phyloP scores from a whole-genome alignment of 2,329 filamentous ascomycete genomes.

The Aspergillus arachidicola region DNA sequence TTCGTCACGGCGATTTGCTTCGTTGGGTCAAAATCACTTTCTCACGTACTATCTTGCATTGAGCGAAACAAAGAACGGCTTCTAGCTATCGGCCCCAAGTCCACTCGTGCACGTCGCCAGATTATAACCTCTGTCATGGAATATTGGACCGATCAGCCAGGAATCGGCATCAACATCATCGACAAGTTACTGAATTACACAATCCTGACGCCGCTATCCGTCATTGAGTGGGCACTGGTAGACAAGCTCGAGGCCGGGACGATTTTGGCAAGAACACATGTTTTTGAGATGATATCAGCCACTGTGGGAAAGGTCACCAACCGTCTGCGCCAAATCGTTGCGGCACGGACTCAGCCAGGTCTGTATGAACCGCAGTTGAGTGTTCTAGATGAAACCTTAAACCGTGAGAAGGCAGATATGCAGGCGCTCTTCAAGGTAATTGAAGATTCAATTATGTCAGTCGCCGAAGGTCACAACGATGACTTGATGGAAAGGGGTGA shows the following conservation, averaged over 20 bases:
- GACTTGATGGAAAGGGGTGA: slow-evolving; percentile 70
- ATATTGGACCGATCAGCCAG: slow-evolving; percentile 92
- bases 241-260: slow-evolving; percentile 66
- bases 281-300: slow-evolving; percentile 87
- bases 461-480: slow-evolving; percentile 74
- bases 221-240: slow-evolving; percentile 86
- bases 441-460: slow-evolving; percentile 73
- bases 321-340: slow-evolving; percentile 78
- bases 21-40: slow-evolving; percentile 92
- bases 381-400: slow-evolving; percentile 67
- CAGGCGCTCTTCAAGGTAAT: slow-evolving; percentile 78
- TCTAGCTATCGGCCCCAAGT: slow-evolving; percentile 73
- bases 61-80: slow-evolving; percentile 92
- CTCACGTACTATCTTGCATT: slow-evolving; percentile 92
- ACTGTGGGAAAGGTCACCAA: slow-evolving; percentile 89
- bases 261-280: slow-evolving; percentile 70
- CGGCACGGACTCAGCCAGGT: slow-evolving; percentile 60
- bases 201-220: slow-evolving; percentile 81
- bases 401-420: slow-evolving; percentile 72
- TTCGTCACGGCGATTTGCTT: slow-evolving; percentile 93
- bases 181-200: slow-evolving; percentile 98
- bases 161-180: slow-evolving; percentile 86
- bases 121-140: slow-evolving; percentile 88
- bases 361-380: slow-evolving; percentile 57
- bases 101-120: slow-evolving; percentile 76